phyloP scores from a whole-genome alignment of 1,139 yeast species.

The Kurtzmaniella quercitrusa region DNA sequence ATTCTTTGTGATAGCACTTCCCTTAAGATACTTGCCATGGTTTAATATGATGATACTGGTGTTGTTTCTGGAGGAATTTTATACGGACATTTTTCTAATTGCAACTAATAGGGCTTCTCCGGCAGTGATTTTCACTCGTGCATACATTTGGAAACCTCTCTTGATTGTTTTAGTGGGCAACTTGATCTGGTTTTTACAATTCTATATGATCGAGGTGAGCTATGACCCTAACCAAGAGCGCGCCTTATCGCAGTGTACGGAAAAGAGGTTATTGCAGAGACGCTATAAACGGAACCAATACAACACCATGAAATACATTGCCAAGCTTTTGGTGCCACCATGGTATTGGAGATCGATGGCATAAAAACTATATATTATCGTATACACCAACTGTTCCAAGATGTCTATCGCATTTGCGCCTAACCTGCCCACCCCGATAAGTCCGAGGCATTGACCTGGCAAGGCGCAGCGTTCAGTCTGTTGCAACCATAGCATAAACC shows the following conservation, averaged over 20 bases:
- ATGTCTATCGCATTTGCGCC: no score
- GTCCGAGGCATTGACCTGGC: no score
- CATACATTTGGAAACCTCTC: slow-evolving; percentile 16
- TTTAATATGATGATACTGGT: background rate
- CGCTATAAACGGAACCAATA: slow-evolving; percentile 9
- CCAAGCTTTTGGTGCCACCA: slow-evolving; percentile 27
- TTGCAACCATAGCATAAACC: no score
- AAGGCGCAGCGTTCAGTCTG: no score
- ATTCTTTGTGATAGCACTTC: background rate
- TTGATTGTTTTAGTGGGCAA: slow-evolving; percentile 27
- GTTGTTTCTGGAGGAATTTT: background rate
- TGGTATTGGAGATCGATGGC: slow-evolving; percentile 29
- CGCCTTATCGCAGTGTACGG: slow-evolving; percentile 5
- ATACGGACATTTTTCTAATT: background rate
- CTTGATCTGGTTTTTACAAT: slow-evolving; percentile 34
- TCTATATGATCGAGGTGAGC: slow-evolving; percentile 18
- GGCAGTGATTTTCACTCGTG: slow-evolving; percentile 4
- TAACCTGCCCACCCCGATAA: no score
- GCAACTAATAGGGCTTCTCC: background rate
- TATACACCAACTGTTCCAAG: no score
- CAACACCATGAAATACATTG: slow-evolving; percentile 12
- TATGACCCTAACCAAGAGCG: slow-evolving; percentile 16
- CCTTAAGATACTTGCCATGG: background rate
- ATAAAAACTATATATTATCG: no score
- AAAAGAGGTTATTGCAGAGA: slow-evolving; percentile 12